Evolutionary conservation across 371 early-diverging fungal species (phyloP).

Genomic region (Cokeromyces recurvatus): DNA sequence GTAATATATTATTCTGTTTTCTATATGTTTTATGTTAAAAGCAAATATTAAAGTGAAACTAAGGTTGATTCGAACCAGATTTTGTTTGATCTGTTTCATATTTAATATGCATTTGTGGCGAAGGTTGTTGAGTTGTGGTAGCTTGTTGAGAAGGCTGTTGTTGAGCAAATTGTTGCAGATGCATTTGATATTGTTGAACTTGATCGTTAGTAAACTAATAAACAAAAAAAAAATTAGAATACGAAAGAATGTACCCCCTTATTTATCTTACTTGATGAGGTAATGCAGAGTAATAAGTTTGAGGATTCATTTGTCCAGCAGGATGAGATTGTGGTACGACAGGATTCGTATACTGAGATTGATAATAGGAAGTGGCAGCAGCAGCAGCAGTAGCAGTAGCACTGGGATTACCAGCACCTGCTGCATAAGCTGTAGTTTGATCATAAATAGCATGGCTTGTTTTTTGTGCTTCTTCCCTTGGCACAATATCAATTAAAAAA

Average conservation of each 20-base stretch:
- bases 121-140: too few relatives aligned
- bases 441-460: conserved; percentile 21
- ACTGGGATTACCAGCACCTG: conserved; percentile 4
- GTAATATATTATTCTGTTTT: too few relatives aligned
- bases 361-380: conserved; percentile 14
- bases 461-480: conserved; percentile 74
- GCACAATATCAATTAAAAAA: conserved; percentile 98
- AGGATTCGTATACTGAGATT: conserved; percentile 12
- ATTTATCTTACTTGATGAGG: conserved; percentile 8
- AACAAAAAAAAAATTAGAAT: background rate
- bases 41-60: too few relatives aligned
- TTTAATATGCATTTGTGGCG: background rate
- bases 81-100: too few relatives aligned
- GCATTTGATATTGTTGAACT: conserved; percentile 18
- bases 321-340: too few relatives aligned
- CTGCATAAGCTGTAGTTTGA: conserved; percentile 24
- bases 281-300: conserved; percentile 12
- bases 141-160: conserved; percentile 9
- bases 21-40: too few relatives aligned
- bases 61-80: too few relatives aligned
- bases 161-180: conserved; percentile 12
- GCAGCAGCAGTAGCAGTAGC: conserved; percentile 13
- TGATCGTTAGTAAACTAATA: conserved; percentile 10
- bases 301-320: conserved; percentile 10
- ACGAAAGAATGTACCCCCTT: too few relatives aligned